Conservation (phyloP, 177 flowering plant genomes). For the Vitis hybrid region DNA sequence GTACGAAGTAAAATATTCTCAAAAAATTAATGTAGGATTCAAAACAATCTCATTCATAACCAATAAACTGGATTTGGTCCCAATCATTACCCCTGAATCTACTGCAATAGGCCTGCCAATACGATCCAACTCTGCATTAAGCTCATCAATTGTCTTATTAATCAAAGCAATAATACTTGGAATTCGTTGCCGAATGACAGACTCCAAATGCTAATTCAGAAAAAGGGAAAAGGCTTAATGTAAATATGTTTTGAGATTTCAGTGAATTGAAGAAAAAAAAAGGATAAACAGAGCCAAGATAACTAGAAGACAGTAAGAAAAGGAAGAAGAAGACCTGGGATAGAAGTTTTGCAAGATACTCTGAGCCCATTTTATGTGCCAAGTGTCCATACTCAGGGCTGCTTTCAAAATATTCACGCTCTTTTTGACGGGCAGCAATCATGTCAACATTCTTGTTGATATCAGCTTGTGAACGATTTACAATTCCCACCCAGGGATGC, state of each 20-base stretch:
- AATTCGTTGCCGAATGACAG: conserved; percentile 83
- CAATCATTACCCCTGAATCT: conserved; percentile 83
- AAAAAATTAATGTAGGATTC: conserved; percentile 4
- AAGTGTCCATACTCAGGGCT: conserved; percentile 96
- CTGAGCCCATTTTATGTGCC: conserved; percentile 88
- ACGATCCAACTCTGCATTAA: conserved; percentile 90
- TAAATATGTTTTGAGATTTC: conserved; percentile 6
- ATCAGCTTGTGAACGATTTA: conserved; percentile 93
- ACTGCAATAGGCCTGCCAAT: conserved; percentile 96
- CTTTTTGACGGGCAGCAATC: conserved; percentile 81
- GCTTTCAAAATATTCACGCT: conserved; percentile 78
- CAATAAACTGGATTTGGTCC: conserved; percentile 4
- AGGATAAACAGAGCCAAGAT: background rate
- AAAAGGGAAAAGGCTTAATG: background rate
- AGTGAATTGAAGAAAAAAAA: background rate
- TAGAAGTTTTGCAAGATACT: conserved; percentile 93
- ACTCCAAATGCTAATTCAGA: conserved; percentile 68
- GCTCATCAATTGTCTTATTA: conserved; percentile 90
- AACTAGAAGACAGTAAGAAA: background rate
- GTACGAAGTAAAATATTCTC: conserved; percentile 17
- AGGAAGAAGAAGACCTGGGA: conserved; percentile 47
- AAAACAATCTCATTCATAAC: background rate
- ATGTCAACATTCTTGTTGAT: conserved; percentile 92
- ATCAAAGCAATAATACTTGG: conserved; percentile 95
- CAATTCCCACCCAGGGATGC: conserved; percentile 98